Evolutionary conservation across 805 yeast species (phyloP).

Genomic region (Starmerella bombicola): DNA sequence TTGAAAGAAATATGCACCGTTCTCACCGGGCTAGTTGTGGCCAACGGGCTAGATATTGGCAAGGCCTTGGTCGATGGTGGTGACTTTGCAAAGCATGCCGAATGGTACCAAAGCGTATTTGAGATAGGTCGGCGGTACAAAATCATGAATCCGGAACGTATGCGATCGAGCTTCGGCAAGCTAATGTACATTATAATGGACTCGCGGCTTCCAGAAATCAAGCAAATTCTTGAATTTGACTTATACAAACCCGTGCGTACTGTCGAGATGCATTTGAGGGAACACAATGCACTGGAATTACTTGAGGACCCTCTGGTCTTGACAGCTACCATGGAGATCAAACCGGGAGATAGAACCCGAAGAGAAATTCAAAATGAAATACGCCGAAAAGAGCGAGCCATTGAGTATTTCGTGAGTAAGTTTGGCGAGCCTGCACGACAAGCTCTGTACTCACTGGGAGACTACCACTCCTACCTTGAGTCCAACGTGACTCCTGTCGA

Average conservation of each 20-base stretch:
- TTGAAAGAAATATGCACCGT: slow-evolving; percentile 67
- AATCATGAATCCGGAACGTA: slow-evolving; percentile 71
- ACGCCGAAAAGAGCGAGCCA: slow-evolving; percentile 54
- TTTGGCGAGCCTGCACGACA: slow-evolving; percentile 40
- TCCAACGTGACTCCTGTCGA: slow-evolving; percentile 57
- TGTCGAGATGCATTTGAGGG: slow-evolving; percentile 38
- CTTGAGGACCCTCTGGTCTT: slow-evolving; percentile 48
- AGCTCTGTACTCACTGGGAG: slow-evolving; percentile 65
- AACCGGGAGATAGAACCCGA: slow-evolving; percentile 47
- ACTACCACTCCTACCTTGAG: slow-evolving; percentile 58
- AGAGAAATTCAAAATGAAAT: slow-evolving; percentile 45
- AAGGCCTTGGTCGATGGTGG: slow-evolving; percentile 46
- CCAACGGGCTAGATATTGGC: slow-evolving; percentile 62
- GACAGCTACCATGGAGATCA: slow-evolving; percentile 56
- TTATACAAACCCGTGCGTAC: slow-evolving; percentile 60
- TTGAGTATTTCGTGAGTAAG: slow-evolving; percentile 43
- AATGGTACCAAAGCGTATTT: slow-evolving; percentile 58
- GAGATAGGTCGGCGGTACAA: slow-evolving; percentile 73
- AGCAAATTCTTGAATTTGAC: slow-evolving; percentile 61
- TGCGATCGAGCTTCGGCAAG: slow-evolving; percentile 70
- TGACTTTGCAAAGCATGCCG: slow-evolving; percentile 55
- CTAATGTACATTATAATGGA: slow-evolving; percentile 79
- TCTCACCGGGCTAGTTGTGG: slow-evolving; percentile 64
- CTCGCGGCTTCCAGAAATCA: slow-evolving; percentile 59
- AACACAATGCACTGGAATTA: slow-evolving; percentile 32